These are phyloP conservation scores for Syncephalis plumigaleata DNA, from an alignment of 371 early-diverging fungal species.

Conservation along the genomic window DNA sequence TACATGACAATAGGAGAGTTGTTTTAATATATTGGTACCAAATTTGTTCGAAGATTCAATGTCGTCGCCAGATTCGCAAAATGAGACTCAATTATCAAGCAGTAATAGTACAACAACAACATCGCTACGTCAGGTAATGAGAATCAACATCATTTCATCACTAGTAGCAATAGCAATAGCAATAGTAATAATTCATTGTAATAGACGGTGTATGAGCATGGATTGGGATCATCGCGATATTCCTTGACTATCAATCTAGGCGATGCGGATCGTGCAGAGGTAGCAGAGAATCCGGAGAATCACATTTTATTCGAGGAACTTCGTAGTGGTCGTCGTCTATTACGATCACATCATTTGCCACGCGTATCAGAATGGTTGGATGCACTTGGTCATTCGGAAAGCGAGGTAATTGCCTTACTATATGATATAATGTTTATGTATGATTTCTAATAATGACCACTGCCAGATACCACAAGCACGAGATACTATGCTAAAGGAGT, in stretches of 20 bases:
- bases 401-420: not conserved
- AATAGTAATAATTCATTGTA: not conserved
- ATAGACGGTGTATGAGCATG: not conserved
- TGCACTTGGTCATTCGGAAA: not conserved
- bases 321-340: not conserved
- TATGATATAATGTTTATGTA: no score
- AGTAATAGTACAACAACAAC: no score
- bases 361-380: not conserved
- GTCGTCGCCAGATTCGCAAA: no score
- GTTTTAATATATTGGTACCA: no score
- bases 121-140: no score
- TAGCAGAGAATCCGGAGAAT: not conserved
- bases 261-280: not conserved
- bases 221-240: not conserved
- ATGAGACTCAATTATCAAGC: no score
- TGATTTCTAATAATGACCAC: no score
- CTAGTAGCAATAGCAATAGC: not conserved
- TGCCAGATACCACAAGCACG: not conserved
- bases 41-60: no score
- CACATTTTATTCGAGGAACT: not conserved
- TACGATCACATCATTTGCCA: not conserved
- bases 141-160: no score
- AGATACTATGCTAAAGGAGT: not conserved
- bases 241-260: not conserved
- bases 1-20: no score